phyloP scores from a whole-genome alignment of 192 early-diverging fungal species.

The Linnemannia hyalina region DNA sequence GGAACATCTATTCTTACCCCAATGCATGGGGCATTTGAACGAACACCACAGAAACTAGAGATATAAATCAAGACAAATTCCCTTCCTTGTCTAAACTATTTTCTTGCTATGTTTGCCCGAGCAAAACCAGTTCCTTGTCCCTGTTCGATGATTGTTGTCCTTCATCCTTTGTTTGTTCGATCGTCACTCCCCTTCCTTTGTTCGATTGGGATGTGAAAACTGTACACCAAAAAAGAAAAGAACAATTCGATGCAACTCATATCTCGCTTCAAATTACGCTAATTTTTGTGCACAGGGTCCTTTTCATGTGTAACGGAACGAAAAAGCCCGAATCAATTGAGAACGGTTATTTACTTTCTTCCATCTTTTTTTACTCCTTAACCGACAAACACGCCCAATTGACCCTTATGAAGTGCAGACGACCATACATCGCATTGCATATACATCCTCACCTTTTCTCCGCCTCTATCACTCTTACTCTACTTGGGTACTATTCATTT shows the following conservation, averaged over 20 bases:
- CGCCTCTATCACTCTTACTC: not conserved
- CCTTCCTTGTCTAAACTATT: not conserved
- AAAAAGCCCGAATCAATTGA: not conserved
- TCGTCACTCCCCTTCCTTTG: too few relatives aligned
- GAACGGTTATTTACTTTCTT: not conserved
- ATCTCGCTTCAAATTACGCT: not conserved
- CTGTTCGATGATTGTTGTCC: too few relatives aligned
- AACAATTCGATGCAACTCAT: too few relatives aligned
- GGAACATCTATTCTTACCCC: slow-evolving; percentile 3
- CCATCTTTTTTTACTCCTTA: not conserved
- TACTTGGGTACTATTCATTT: not conserved
- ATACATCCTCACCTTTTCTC: not conserved
- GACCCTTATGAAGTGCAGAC: not conserved
- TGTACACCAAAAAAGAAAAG: not conserved
- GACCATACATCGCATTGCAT: not conserved
- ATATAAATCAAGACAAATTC: not conserved
- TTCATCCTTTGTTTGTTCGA: not conserved
- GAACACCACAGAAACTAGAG: not conserved
- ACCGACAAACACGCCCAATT: not conserved
- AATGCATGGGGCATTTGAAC: not conserved
- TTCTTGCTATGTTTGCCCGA: too few relatives aligned
- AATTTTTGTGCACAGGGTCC: not conserved
- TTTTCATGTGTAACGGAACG: not conserved
- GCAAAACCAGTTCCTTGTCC: too few relatives aligned
- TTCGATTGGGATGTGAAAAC: too few relatives aligned